phyloP scores from a whole-genome alignment of 2,329 filamentous ascomycete species.

The Calcarisporium arbuscula region DNA sequence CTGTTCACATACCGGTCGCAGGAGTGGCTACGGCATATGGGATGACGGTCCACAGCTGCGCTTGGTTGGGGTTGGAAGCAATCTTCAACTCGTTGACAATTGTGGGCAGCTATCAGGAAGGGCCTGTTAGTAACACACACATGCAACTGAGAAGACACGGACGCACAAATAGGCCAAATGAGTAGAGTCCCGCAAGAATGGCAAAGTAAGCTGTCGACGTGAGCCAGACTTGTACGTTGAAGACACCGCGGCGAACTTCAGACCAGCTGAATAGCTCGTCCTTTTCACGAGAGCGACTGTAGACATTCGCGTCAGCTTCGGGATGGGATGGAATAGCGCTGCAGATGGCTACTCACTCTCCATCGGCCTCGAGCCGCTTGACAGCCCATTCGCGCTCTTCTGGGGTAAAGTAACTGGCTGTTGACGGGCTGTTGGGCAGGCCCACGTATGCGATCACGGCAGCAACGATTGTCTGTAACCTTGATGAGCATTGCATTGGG shows the following conservation, averaged over 20 bases:
- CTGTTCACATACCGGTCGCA: slow-evolving; percentile 36
- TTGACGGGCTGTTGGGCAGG: slow-evolving; percentile 49
- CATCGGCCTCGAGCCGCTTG: slow-evolving; percentile 34
- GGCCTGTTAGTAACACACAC: neutral
- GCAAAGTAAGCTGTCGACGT: slow-evolving; percentile 56
- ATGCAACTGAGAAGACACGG: neutral
- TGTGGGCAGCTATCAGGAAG: slow-evolving; percentile 46
- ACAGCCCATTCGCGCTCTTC: slow-evolving; percentile 46
- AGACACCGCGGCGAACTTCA: slow-evolving; percentile 54
- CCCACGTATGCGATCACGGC: slow-evolving; percentile 45
- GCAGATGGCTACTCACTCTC: slow-evolving; percentile 16
- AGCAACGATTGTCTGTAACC: slow-evolving; percentile 44
- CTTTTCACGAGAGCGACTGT: slow-evolving; percentile 18
- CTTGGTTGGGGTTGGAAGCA: slow-evolving; percentile 47
- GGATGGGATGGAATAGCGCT: neutral
- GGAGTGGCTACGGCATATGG: slow-evolving; percentile 56
- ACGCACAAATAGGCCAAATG: slow-evolving; percentile 57
- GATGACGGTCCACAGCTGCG: slow-evolving; percentile 58
- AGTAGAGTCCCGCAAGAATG: slow-evolving; percentile 53
- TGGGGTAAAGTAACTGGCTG: slow-evolving; percentile 45
- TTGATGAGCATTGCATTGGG: slow-evolving; percentile 8
- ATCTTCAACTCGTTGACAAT: slow-evolving; percentile 54
- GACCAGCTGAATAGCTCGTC: slow-evolving; percentile 52
- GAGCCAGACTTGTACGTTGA: slow-evolving; percentile 57
- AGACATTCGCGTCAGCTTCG: neutral